Evolutionary conservation across 495 filamentous ascomycete genomes (phyloP).

Genomic region (Aspergillus saccharolyticus): DNA sequence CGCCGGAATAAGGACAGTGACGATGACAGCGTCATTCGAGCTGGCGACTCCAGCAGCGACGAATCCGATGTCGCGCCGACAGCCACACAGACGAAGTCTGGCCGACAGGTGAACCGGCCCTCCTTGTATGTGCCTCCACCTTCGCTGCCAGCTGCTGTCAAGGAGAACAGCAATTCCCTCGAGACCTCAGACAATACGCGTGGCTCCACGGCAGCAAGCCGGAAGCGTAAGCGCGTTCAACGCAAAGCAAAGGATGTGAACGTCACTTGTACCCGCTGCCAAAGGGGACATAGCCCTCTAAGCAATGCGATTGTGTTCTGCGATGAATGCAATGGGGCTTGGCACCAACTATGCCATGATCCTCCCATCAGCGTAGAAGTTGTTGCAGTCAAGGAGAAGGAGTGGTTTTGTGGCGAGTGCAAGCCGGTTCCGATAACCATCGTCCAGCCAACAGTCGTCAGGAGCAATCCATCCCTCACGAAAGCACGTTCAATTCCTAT

Average conservation of each 20-base stretch:
- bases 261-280: constrained; percentile 69
- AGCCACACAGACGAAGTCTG: constrained; percentile 74
- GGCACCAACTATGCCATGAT: constrained; percentile 90
- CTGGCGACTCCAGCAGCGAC: constrained; percentile 43
- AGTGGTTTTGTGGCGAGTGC: constrained; percentile 79
- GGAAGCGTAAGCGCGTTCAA: constrained; percentile 40
- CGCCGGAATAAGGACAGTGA: constrained; percentile 43
- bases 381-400: constrained; percentile 57
- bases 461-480: constrained; percentile 20
- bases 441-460: constrained; percentile 19
- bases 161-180: constrained; percentile 26
- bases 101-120: constrained; percentile 73
- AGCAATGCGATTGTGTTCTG: constrained; percentile 92
- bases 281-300: constrained; percentile 66
- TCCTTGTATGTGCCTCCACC: constrained; percentile 59
- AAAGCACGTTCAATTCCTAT: constrained; percentile 10
- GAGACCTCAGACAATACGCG: constrained; percentile 38
- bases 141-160: constrained; percentile 24
- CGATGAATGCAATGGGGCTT: constrained; percentile 81
- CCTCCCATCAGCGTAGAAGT: constrained; percentile 70
- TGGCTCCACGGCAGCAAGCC: constrained; percentile 12
- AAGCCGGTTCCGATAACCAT: constrained; percentile 34
- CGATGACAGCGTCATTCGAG: constrained; percentile 39
- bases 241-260: constrained; percentile 40
- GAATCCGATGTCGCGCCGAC: constrained; percentile 47